phyloP scores from a whole-genome alignment of 768 basidiomycete genomes.

The Gautieria morchelliformis region DNA sequence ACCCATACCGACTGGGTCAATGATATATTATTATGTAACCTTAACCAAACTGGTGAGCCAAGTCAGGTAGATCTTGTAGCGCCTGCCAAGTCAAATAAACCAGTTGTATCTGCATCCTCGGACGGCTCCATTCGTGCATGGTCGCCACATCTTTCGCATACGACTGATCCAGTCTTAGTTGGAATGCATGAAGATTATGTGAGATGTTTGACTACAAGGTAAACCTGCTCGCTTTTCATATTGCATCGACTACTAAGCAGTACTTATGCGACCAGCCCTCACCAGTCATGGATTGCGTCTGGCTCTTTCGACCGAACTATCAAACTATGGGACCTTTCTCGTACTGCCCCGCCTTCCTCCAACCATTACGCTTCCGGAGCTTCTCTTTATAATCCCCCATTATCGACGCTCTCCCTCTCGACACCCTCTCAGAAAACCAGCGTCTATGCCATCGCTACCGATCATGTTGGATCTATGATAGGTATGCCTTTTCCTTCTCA shows the following conservation, averaged over 20 bases:
- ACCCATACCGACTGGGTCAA: conserved; percentile 95
- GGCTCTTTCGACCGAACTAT: conserved; percentile 93
- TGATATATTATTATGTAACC: conserved; percentile 84
- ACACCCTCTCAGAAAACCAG: conserved; percentile 48
- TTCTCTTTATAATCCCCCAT: background rate
- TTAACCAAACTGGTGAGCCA: conserved; percentile 72
- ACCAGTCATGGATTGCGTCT: conserved; percentile 82
- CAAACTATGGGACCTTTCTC: conserved; percentile 84
- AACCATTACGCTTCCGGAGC: conserved; percentile 4
- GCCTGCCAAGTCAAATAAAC: background rate
- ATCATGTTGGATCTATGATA: conserved; percentile 69
- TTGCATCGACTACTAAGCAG: background rate
- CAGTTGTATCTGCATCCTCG: conserved; percentile 88
- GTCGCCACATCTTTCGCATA: conserved; percentile 64
- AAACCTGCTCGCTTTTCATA: conserved; percentile 14
- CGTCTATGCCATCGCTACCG: conserved; percentile 70
- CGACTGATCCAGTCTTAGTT: conserved; percentile 54
- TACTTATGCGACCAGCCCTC: conserved; percentile 38
- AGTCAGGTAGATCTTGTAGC: background rate
- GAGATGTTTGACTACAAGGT: conserved; percentile 70
- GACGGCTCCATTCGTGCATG: conserved; percentile 93
- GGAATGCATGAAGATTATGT: conserved; percentile 83
- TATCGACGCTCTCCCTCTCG: conserved; percentile 7
- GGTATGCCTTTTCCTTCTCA: background rate
- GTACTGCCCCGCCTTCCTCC: conserved; percentile 20